Conservation (phyloP, 2,329 filamentous ascomycete genomes). For the Claviceps spartinae region DNA sequence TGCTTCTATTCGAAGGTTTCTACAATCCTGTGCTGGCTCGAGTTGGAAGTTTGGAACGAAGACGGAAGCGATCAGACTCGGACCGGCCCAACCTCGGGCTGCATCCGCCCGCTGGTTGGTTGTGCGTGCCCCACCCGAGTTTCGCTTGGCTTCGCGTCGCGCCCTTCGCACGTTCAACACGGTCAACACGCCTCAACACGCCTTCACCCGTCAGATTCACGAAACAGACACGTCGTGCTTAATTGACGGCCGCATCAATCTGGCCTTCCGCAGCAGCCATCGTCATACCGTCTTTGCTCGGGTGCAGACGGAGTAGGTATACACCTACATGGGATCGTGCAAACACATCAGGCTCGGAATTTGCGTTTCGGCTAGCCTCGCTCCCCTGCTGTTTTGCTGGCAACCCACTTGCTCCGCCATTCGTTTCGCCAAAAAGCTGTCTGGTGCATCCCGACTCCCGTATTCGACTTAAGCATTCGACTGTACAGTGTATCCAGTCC, state of each 20-base stretch:
- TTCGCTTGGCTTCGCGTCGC: slow-evolving; percentile 3
- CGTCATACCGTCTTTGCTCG: not conserved
- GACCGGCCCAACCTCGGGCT: too few relatives aligned
- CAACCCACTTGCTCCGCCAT: slow-evolving; percentile 5
- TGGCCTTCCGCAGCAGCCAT: slow-evolving; percentile 3
- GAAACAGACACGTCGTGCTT: slow-evolving; percentile 31
- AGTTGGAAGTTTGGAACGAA: too few relatives aligned
- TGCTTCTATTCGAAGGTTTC: too few relatives aligned
- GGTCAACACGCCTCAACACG: slow-evolving; percentile 18
- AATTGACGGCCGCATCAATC: slow-evolving; percentile 17
- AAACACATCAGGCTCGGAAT: too few relatives aligned
- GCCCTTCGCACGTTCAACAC: not conserved
- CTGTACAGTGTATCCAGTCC: not conserved
- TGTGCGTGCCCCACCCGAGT: not conserved
- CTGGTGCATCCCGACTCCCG: not conserved
- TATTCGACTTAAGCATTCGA: not conserved
- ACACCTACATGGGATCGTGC: not conserved
- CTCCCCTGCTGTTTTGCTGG: not conserved
- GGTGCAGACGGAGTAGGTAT: not conserved
- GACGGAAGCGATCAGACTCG: too few relatives aligned
- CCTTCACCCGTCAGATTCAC: slow-evolving; percentile 21
- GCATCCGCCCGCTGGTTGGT: too few relatives aligned
- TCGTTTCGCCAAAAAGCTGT: slow-evolving; percentile 5
- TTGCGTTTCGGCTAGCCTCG: too few relatives aligned
- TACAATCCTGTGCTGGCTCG: too few relatives aligned